Conservation (phyloP, 2,329 filamentous ascomycete species). For the Exophiala aquamarina region DNA sequence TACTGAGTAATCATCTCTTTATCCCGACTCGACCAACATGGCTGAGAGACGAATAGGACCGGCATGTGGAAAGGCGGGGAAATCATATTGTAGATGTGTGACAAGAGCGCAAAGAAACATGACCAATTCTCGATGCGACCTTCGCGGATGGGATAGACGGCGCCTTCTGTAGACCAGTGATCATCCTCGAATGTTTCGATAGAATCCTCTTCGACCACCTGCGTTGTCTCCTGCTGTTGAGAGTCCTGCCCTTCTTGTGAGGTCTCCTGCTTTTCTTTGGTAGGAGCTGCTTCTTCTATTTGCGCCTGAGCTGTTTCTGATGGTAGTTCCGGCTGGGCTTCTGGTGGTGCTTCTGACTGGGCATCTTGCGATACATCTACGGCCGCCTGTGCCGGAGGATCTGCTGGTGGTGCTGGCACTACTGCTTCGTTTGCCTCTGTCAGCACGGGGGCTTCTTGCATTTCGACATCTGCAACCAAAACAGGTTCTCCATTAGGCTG, state of each 20-base stretch:
- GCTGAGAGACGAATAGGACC: conserved; percentile 84
- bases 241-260: conserved; percentile 23
- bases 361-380: conserved; percentile 1
- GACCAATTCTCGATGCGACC: conserved; percentile 88
- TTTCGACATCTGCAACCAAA: conserved; percentile 39
- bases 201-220: conserved; percentile 44
- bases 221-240: conserved; percentile 29
- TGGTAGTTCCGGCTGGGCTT: conserved; percentile 27
- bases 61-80: conserved; percentile 93
- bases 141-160: conserved; percentile 79
- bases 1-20: conserved; percentile 87
- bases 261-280: conserved; percentile 4
- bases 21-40: conserved; percentile 85
- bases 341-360: conserved; percentile 13
- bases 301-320: neutral
- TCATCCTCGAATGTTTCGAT: conserved; percentile 78
- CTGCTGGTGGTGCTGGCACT: conserved; percentile 9
- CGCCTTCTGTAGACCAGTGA: conserved; percentile 80
- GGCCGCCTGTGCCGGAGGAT: neutral
- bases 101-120: conserved; percentile 89
- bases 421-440: conserved; percentile 24
- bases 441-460: conserved; percentile 43
- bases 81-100: conserved; percentile 85
- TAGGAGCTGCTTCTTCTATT: conserved; percentile 13
- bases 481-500: conserved; percentile 38